Conservation (phyloP, 768 basidiomycete genomes). For the Mycena floridula region DNA sequence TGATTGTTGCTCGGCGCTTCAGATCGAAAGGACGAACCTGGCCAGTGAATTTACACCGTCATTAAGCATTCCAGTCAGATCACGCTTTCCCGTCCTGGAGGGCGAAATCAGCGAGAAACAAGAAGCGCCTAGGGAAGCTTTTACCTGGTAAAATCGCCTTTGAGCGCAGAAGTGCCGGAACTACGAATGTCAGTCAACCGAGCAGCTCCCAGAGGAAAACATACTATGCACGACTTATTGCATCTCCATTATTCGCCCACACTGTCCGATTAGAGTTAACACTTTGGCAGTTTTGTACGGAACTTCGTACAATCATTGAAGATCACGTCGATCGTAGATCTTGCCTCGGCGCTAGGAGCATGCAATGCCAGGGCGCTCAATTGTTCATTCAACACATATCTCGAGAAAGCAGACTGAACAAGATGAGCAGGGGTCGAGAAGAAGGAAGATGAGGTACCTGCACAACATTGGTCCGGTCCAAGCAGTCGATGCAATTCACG, state of each 20-base stretch:
- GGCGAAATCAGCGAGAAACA: neutral
- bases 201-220: constrained; percentile 20
- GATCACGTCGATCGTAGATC: constrained; percentile 59
- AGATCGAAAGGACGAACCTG: constrained; percentile 32
- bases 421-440: constrained; percentile 1
- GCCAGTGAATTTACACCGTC: constrained; percentile 95
- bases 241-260: constrained; percentile 99
- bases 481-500: constrained; percentile 92
- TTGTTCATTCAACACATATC: constrained; percentile 73
- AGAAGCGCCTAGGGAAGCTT: neutral
- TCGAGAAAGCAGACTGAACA: constrained; percentile 83
- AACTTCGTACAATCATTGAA: constrained; percentile 67
- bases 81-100: constrained; percentile 88
- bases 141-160: constrained; percentile 89
- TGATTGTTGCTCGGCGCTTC: neutral
- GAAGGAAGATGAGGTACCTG: constrained; percentile 42
- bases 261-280: constrained; percentile 35
- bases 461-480: constrained; percentile 94
- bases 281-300: neutral
- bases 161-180: constrained; percentile 93
- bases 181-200: constrained; percentile 26
- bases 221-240: constrained; percentile 84
- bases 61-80: constrained; percentile 85
- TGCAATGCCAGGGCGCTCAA: constrained; percentile 67
- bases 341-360: constrained; percentile 43